Evolutionary conservation across 495 filamentous ascomycete species (phyloP), one percentile per base, ranked within the genome.

Genomic region (Tuber borchii): DNA sequence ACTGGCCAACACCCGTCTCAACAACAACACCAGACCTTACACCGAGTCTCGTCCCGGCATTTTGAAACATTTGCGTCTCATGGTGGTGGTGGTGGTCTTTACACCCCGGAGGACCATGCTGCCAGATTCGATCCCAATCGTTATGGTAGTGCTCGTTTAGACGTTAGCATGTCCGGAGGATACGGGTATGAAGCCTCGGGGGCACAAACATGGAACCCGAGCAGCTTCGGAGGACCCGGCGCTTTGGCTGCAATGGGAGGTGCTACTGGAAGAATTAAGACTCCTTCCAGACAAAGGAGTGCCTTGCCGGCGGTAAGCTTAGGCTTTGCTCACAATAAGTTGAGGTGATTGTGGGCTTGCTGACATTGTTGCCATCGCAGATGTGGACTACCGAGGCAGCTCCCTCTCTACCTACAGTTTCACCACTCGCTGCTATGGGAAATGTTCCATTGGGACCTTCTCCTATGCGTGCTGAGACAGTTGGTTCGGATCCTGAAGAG

Each of bases 171-270:
- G 68, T 78, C 81, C 75, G 85, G 84, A 70, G 84, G 83, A 43
- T 90, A 90, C 79, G 87, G 86, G 19, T 91, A 90, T 76, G 89
- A 90, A 74, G 84, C 89, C 74, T 85, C 88, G 71, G 88, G 87
- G 45, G 88, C 88, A n/a, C 89, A 90, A 81, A 89, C 89, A 9
- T 91, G 90, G 90, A 91, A 91, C 86, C 87, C 51, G 86, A 86
- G 78, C 78, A 88, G 87, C 46, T 88, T 88, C 78, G 84, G 84
- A 74, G 86, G 87, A 75, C 83, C 86, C 75, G 87, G 88, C 80
- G 82, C 86, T 51, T 84, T 89, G 51, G 87, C 86, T 61, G 86
- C 86, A 42, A 86, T 89, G 77, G 87, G 88, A 45, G 86, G 87
- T 39, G 86, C 87, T 68, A 88, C 88, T 8, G 85, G 88, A 26